Conservation (phyloP, 495 filamentous ascomycete genomes). For the Massariosphaeria phaeospora region DNA sequence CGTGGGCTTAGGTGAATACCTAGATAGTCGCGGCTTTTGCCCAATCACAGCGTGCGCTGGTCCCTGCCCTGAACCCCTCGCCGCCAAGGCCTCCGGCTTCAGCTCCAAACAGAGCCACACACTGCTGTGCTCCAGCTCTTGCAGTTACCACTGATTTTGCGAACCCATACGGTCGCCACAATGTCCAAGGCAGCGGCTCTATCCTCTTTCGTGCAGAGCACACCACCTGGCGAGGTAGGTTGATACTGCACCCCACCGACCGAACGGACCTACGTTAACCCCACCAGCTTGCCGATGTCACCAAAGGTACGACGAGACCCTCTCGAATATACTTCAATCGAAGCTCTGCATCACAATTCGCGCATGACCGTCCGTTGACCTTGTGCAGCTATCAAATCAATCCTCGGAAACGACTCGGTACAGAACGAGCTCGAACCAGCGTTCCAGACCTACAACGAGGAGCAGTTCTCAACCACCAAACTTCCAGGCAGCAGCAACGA, state of each 20-base stretch:
- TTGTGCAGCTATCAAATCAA: constrained; percentile 73
- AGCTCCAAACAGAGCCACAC: too few species aligned
- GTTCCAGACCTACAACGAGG: constrained; percentile 92
- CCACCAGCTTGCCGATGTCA: constrained; percentile 75
- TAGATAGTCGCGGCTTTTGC: too few species aligned
- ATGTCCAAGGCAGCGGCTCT: constrained; percentile 38
- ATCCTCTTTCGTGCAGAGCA: constrained; percentile 83
- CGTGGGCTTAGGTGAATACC: too few species aligned
- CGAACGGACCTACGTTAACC: background rate
- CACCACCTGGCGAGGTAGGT: constrained; percentile 93
- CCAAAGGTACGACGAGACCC: constrained; percentile 60
- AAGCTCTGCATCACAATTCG: background rate
- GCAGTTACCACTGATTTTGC: background rate
- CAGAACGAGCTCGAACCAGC: constrained; percentile 69
- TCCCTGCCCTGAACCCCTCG: too few species aligned
- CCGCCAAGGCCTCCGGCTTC: too few species aligned
- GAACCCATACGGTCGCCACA: constrained; percentile 9
- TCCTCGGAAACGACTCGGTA: constrained; percentile 68
- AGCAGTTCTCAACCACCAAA: constrained; percentile 83
- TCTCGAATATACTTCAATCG: constrained; percentile 1
- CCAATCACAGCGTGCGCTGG: too few species aligned
- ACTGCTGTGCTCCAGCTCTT: too few species aligned
- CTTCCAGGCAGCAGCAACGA: constrained; percentile 77
- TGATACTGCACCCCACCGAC: constrained; percentile 3
- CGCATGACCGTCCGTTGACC: background rate